Percentiles rank a stretch among this genome's conserved stretches.
Evolutionary conservation across 345 rosid species (phyloP).

Genomic region (Aegle marmelos): DNA sequence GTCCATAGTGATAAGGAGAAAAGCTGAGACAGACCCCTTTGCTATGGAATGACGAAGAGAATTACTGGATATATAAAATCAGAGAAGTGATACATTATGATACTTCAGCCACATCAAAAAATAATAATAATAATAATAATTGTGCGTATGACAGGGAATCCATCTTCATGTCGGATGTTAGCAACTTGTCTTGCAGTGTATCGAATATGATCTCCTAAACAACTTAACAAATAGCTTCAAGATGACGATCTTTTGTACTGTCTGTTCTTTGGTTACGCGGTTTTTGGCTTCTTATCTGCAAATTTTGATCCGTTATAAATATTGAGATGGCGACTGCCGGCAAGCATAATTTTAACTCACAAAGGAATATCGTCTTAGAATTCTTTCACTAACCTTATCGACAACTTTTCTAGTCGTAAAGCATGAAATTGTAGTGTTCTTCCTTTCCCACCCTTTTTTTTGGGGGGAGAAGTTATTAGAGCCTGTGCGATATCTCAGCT

Average conservation of each 20-base stretch:
- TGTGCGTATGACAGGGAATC: not conserved
- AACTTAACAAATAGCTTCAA: not conserved
- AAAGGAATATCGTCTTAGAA: not conserved
- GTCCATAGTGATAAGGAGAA: constrained; percentile 3
- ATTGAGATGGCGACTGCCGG: not conserved
- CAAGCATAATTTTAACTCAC: not conserved
- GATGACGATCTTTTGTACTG: not conserved
- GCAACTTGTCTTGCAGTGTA: constrained; percentile 19
- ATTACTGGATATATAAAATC: not conserved
- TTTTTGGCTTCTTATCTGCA: not conserved
- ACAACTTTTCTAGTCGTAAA: no score
- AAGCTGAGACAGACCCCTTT: not conserved
- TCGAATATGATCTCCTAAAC: not conserved
- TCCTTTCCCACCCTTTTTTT: no score
- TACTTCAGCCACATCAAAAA: not conserved
- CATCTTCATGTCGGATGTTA: not conserved
- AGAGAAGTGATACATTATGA: not conserved
- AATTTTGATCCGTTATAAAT: no score
- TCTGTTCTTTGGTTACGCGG: not conserved
- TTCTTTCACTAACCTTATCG: not conserved
- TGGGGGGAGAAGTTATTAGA: no score
- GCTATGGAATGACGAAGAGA: constrained; percentile 3
- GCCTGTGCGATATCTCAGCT: no score
- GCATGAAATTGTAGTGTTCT: no score
- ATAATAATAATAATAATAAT: not conserved